Base-by-base conservation (phyloP, 1,284 basidiomycete genomes). In the Cutaneotrichosporon spelunceum region DNA sequence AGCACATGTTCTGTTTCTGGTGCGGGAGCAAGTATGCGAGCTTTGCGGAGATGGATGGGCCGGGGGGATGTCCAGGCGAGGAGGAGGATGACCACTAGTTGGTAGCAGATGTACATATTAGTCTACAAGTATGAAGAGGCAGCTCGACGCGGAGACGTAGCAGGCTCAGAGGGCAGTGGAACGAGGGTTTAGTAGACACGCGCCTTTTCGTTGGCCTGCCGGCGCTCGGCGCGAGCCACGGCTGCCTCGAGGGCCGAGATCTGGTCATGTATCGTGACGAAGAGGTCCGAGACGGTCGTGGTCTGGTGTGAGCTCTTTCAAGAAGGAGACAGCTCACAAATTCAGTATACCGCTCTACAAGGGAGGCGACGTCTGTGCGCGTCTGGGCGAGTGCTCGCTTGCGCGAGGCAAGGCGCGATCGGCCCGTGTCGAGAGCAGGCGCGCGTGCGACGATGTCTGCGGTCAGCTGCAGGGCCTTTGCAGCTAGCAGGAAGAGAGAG, bases 1-100 rank as follows among this genome's bases (percentile, higher is more conserved):
- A 78, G 54, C 72, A 78, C 62, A 60, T 75, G 23, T 78, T 74
- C 63, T 79, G 78, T 53, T 78, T 78, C 62, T 79, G 76, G 76
- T 79, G 78, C 47, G 70, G 71, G 14, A 71, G 66, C 50, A 69
- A 72, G 58, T 79, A 79, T 55, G 55, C 23, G 5, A 70, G 66
- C 45, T 76, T 66, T 36, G 73, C 72, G 14, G 78, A 78, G 68
- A 75, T 79, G 73, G 74, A 79, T 4, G 76, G 67, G 23, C 64
- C 71, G 0, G 78, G 77, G 0, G 78, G 78, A 24, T 79, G 78
- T 69, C 78, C 78, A 3, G 78, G 78, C 9, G 70, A 74, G 61
- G 73, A 75, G 11, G 77, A 79, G 63, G 78, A 79, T 50, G 77
- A 78, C 66, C 78, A 79, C 65, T 79, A 72, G 63, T 23, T n/a